Percentiles rank a stretch among this genome's conserved stretches.
phyloP scores from a whole-genome alignment of 2,329 filamentous ascomycete genomes.

The Phaeophleospora eucalypticola region DNA sequence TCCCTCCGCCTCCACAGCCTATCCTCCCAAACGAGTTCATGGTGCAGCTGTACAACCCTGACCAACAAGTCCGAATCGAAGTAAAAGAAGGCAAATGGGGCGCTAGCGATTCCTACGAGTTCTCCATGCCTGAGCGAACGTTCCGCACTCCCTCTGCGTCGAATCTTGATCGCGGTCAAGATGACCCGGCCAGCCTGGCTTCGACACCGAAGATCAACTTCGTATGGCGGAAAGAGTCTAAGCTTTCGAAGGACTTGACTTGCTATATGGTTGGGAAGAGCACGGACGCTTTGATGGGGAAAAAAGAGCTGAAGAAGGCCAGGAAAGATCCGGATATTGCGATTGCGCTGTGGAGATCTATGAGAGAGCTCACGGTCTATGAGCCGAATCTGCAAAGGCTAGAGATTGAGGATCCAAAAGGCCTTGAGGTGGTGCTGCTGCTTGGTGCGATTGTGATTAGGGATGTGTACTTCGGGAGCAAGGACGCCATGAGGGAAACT shows the following conservation, averaged over 20 bases:
- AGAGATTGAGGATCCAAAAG: slow-evolving; percentile 91
- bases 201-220: slow-evolving; percentile 71
- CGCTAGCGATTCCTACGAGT: slow-evolving; percentile 78
- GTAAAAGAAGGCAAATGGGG: slow-evolving; percentile 75
- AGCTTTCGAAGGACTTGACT: slow-evolving; percentile 79
- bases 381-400: slow-evolving; percentile 87
- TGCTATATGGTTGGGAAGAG: slow-evolving; percentile 81
- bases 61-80: slow-evolving; percentile 71
- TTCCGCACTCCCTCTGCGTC: slow-evolving; percentile 79
- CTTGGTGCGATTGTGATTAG: slow-evolving; percentile 58
- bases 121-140: slow-evolving; percentile 81
- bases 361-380: slow-evolving; percentile 80
- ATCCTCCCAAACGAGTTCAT: slow-evolving; percentile 72
- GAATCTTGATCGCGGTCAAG: slow-evolving; percentile 68
- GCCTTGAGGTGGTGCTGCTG: slow-evolving; percentile 76
- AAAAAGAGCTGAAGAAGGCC: slow-evolving; percentile 57
- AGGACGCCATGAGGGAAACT: slow-evolving; percentile 60
- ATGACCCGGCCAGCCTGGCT: slow-evolving; percentile 52
- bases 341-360: slow-evolving; percentile 75
- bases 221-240: slow-evolving; percentile 83
- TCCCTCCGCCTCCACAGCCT: slow-evolving; percentile 63
- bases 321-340: slow-evolving; percentile 81
- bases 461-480: slow-evolving; percentile 53
- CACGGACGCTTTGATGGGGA: slow-evolving; percentile 61
- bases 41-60: slow-evolving; percentile 91